Evolutionary conservation across 169 alveolate genomes (phyloP).

Genomic region (Eimeria necatrix): DNA sequence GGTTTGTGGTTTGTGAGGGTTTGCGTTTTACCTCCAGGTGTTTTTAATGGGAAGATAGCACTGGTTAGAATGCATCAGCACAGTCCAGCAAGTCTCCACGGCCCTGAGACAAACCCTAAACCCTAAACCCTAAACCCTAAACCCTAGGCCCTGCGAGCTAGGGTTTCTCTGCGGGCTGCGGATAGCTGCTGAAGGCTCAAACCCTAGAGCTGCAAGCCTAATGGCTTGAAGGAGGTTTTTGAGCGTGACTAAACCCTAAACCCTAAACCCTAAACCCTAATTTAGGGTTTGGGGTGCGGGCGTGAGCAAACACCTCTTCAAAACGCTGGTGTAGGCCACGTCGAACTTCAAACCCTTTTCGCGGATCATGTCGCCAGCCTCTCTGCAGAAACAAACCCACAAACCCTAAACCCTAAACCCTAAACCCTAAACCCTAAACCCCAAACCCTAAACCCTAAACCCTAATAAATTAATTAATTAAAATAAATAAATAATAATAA

Average conservation of each 20-base stretch:
- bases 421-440: conserved; percentile 29
- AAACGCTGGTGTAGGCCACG: conserved; percentile 96
- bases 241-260: neutral
- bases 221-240: too few species aligned
- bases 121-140: conserved; percentile 38
- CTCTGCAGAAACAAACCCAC: conserved; percentile 76
- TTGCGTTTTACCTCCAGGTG: conserved; percentile 89
- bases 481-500: neutral
- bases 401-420: neutral
- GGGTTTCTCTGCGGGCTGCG: too few species aligned
- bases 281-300: neutral
- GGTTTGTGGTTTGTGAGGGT: too few species aligned
- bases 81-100: conserved; percentile 92
- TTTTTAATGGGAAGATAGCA: conserved; percentile 94
- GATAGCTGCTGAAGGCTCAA: too few species aligned
- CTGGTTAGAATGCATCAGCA: conserved; percentile 93
- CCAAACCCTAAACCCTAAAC: neutral
- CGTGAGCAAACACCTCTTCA: conserved; percentile 94
- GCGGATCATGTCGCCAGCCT: conserved; percentile 95
- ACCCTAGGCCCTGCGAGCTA: neutral
- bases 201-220: too few species aligned
- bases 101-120: conserved; percentile 37
- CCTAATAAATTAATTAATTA: neutral
- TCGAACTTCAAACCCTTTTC: conserved; percentile 94
- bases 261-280: conserved; percentile 24